Evolutionary conservation across 1,284 basidiomycete species (phyloP), one percentile per base, ranked within the genome.

Genomic region (Peniophora sp.): DNA sequence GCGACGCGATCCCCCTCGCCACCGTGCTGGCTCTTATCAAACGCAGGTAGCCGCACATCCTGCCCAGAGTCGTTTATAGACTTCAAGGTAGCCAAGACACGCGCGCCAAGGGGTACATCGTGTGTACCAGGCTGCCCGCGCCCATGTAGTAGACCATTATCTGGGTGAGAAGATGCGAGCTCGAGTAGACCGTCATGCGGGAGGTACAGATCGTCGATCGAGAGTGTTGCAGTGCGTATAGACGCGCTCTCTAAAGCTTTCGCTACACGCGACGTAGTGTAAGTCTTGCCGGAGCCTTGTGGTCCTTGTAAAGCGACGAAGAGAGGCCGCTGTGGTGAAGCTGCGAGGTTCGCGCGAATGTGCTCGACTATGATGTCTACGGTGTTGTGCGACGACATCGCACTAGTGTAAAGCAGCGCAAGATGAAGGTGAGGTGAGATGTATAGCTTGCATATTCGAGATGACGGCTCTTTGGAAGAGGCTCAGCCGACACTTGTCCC

Each of bases 51-150:
- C 32, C 75, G 67, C 9, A 91, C 73, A 1, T 60, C 58, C 5
- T 49, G 47, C 0, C 48, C 39, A 6, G 32, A n/a, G 9, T 63
- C 59, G 53, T 74, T 77, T 56, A 80, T 78, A 9, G 59, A 56
- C 57, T 73, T 72, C 43, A 94, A 66, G 14, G 68, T 63, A 5
- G 62, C 58, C 38, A 94, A 64, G 34, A 87, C 61, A 3, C 69
- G 53, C 0, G 71, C 55, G 11, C 86, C 89, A 5, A 94, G 74
- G 1, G 63, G 58, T 19, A 92, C 65, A 61, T 96, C 92, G 61
- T 96, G 92, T 10, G 92, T 95, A 0, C 92, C 92, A 0, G 92
- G 92, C 59, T 85, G 87, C 1, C 92, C 92, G 20, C 92, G 77
- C 3, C 92, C 92, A 12, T 75, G 71, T 58, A 91, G 74, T 5